phyloP scores from a whole-genome alignment of 1,139 yeast species.

The Magnusiomyces sp. region DNA sequence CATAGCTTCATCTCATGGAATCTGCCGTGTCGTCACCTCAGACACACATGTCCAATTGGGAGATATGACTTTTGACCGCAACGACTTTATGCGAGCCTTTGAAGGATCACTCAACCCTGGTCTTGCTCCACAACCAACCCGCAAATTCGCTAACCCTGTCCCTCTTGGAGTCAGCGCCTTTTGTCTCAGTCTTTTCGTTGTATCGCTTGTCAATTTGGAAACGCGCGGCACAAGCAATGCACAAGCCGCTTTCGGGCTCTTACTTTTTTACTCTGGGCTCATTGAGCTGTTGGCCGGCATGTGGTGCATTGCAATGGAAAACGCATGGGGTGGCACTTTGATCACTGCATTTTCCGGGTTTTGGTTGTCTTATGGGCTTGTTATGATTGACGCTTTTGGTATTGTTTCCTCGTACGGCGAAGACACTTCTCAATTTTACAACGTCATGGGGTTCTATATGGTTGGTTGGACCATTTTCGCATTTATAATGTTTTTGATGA shows the following conservation, averaged over 20 bases:
- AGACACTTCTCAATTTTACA: slow-evolving; percentile 31
- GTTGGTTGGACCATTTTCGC: slow-evolving; percentile 79
- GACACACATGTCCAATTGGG: slow-evolving; percentile 44
- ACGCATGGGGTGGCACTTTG: slow-evolving; percentile 81
- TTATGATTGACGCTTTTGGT: slow-evolving; percentile 66
- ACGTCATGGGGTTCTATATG: slow-evolving; percentile 66
- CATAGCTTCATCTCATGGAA: background rate
- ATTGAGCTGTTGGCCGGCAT: slow-evolving; percentile 65
- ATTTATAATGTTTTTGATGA: slow-evolving; percentile 53
- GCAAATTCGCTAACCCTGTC: slow-evolving; percentile 79
- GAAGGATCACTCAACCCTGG: slow-evolving; percentile 65
- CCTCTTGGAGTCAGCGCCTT: slow-evolving; percentile 80
- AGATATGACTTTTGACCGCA: slow-evolving; percentile 50
- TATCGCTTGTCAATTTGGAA: slow-evolving; percentile 54
- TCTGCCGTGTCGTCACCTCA: slow-evolving; percentile 1
- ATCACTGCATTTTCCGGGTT: slow-evolving; percentile 77
- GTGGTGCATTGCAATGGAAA: slow-evolving; percentile 58
- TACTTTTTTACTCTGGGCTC: slow-evolving; percentile 72
- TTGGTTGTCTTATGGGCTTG: slow-evolving; percentile 75
- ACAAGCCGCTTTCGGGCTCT: slow-evolving; percentile 55
- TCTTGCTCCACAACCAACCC: slow-evolving; percentile 49
- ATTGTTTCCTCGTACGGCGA: slow-evolving; percentile 49
- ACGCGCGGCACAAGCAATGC: slow-evolving; percentile 50
- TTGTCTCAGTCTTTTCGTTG: slow-evolving; percentile 75
- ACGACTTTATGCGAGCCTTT: slow-evolving; percentile 51